Base-by-base conservation (phyloP, 2,329 filamentous ascomycete species). In the Clarireedia hainanense region DNA sequence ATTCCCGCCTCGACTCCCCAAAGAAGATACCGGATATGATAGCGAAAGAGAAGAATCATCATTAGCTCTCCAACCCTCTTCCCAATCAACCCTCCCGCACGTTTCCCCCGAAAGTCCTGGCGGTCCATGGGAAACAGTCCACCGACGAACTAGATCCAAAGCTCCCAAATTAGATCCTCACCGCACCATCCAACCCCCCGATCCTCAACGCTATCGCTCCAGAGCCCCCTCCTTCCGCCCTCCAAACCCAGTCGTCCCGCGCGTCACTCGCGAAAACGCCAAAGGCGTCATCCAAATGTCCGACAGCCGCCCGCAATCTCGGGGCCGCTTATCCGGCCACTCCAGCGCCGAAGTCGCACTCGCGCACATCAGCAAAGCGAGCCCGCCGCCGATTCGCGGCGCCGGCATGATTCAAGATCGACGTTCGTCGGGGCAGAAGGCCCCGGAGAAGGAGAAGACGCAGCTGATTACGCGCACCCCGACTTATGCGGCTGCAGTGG, bases 161-260 rank as follows among this genome's bases (percentile, higher is more conserved):
- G 59, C 53, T 58, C 62, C 60, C 59, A 58, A 20, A 61, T 64
- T 40, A 59, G 66, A 46, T 64, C 69, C 17, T 63, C 75, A 78
- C 61, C 68, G 75, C 12, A 75, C 73, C 1, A 69, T 76, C 37
- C 72, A 67, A 58, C 69, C 68, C 52, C 67, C 71, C 34, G 67
- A 73, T 45, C 71, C 74, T 15, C 76, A 78, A 50, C 72, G 68
- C 48, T 74, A 77, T 55, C 70, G 68, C 12, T 72, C 71, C 10
- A 75, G 76, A 4, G 68, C 76, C 27, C 27, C 27, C 27, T 30
- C 27, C 3, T 78, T 73, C 72, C 70, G 76, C 2, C 61, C 65
- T 72, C 58, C 61, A 2, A 26, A 24, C 7, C 9, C 34, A 10
- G 56, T 61, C 23, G 63, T 66, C 52, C 65, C 61, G 46, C 53